Evolutionary conservation across 2,329 filamentous ascomycete genomes (phyloP).

Genomic region (Zymoseptoria crescenta): DNA sequence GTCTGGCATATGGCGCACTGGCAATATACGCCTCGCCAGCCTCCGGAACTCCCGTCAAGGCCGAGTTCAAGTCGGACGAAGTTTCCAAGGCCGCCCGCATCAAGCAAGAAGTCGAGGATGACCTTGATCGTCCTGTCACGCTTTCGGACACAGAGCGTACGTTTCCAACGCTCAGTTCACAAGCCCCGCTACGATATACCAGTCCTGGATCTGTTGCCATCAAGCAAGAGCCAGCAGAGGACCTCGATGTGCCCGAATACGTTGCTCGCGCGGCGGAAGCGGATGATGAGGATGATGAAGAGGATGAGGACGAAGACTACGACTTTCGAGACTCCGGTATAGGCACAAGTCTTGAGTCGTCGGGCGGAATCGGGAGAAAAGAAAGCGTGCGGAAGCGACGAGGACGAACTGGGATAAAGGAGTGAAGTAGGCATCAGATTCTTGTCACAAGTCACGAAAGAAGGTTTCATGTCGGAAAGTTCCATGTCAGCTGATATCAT

Average conservation of each 20-base stretch:
- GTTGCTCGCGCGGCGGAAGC: constrained; percentile 22
- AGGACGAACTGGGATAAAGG: constrained; percentile 8
- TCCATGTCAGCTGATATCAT: neutral
- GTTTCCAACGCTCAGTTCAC: constrained; percentile 41
- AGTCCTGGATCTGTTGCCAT: constrained; percentile 14
- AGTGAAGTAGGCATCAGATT: neutral
- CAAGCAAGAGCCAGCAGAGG: constrained; percentile 25
- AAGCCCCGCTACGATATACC: constrained; percentile 33
- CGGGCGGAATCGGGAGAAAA: constrained; percentile 17
- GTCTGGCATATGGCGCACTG: constrained; percentile 55
- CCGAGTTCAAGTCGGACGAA: constrained; percentile 12
- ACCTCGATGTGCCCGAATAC: constrained; percentile 11
- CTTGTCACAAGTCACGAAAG: neutral
- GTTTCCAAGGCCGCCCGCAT: constrained; percentile 5
- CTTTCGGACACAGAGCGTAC: constrained; percentile 42
- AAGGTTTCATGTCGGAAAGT: neutral
- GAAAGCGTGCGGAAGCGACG: constrained; percentile 26
- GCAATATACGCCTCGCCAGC: constrained; percentile 32
- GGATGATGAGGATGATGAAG: constrained; percentile 40
- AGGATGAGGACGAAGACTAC: constrained; percentile 33
- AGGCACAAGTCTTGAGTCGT: constrained; percentile 42
- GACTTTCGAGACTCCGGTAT: constrained; percentile 40
- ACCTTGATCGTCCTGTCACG: constrained; percentile 15
- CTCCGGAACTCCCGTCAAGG: constrained; percentile 2
- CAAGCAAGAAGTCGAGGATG: constrained; percentile 19